Evolutionary conservation across 2,329 filamentous ascomycete genomes (phyloP).

Genomic region (Leptographium galeiforme): DNA sequence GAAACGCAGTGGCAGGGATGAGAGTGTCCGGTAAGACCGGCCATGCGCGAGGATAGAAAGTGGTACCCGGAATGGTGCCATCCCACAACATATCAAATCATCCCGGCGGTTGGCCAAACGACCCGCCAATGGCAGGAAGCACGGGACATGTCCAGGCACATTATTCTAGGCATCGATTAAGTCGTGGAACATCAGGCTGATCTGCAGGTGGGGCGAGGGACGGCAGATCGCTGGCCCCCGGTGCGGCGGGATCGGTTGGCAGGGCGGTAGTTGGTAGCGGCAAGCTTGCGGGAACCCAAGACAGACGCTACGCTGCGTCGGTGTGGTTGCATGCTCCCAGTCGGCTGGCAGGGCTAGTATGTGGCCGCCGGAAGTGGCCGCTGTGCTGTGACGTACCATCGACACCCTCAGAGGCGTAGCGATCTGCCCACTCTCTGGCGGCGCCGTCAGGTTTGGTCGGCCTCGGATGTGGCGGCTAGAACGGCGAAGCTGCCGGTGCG

Average conservation of each 20-base stretch:
- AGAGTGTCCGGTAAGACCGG: too few species aligned
- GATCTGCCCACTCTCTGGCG: slow-evolving; percentile 39
- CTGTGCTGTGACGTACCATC: slow-evolving; percentile 34
- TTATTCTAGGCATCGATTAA: slow-evolving; percentile 50
- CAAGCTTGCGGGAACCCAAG: slow-evolving; percentile 41
- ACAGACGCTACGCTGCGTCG: slow-evolving; percentile 42
- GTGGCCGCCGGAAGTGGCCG: background rate
- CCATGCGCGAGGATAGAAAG: too few species aligned
- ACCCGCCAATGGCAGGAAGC: too few species aligned
- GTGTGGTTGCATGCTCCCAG: slow-evolving; percentile 50
- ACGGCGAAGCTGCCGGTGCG: slow-evolving; percentile 48
- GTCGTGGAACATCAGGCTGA: slow-evolving; percentile 57
- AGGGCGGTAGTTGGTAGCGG: slow-evolving; percentile 49
- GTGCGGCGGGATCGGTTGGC: slow-evolving; percentile 47
- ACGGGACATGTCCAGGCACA: slow-evolving; percentile 31
- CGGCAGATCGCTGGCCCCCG: slow-evolving; percentile 44
- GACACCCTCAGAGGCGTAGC: slow-evolving; percentile 47
- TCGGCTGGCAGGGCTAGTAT: slow-evolving; percentile 33
- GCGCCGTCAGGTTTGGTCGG: slow-evolving; percentile 40
- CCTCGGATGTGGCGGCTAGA: slow-evolving; percentile 34
- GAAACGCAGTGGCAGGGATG: too few species aligned
- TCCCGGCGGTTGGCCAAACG: too few species aligned
- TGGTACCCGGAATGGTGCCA: too few species aligned
- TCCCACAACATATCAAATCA: too few species aligned
- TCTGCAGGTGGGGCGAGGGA: slow-evolving; percentile 40